Conservation (phyloP, 1,284 basidiomycete species). For the Thecaphora frezii region DNA sequence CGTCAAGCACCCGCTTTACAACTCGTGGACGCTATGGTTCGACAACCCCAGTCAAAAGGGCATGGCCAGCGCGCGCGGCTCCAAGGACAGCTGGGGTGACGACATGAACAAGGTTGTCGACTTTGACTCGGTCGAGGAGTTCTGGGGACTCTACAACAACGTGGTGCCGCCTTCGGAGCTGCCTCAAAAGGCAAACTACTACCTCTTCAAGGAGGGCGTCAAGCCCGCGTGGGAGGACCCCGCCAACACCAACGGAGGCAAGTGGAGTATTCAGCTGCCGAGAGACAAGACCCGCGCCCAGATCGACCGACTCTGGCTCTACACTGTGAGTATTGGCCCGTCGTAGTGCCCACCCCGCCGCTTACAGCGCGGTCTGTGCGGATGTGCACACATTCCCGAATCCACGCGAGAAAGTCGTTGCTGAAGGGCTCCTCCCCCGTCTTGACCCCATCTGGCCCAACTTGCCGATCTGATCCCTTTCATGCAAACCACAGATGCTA, state of each 20-base stretch:
- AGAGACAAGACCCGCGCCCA: constrained; percentile 83
- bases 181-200: constrained; percentile 95
- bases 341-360: constrained; percentile 68
- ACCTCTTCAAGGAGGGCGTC: constrained; percentile 88
- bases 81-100: constrained; percentile 57
- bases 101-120: constrained; percentile 57
- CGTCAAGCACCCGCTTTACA: constrained; percentile 57
- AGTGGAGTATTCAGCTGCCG: constrained; percentile 97
- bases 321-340: constrained; percentile 65
- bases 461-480: background rate
- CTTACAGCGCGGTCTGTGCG: background rate
- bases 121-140: constrained; percentile 56
- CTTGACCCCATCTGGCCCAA: background rate
- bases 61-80: constrained; percentile 43
- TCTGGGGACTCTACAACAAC: constrained; percentile 80
- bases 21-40: constrained; percentile 58
- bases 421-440: too few species aligned
- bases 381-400: too few species aligned
- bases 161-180: constrained; percentile 93
- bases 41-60: constrained; percentile 56
- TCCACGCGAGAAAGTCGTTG: too few species aligned
- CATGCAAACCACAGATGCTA: constrained; percentile 37
- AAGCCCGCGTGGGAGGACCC: constrained; percentile 89
- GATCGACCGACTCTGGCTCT: constrained; percentile 96
- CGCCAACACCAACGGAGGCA: constrained; percentile 92